These are phyloP conservation scores for Kodamaea sp. DNA, from an alignment of 1,139 yeast species.

Conservation along the genomic window DNA sequence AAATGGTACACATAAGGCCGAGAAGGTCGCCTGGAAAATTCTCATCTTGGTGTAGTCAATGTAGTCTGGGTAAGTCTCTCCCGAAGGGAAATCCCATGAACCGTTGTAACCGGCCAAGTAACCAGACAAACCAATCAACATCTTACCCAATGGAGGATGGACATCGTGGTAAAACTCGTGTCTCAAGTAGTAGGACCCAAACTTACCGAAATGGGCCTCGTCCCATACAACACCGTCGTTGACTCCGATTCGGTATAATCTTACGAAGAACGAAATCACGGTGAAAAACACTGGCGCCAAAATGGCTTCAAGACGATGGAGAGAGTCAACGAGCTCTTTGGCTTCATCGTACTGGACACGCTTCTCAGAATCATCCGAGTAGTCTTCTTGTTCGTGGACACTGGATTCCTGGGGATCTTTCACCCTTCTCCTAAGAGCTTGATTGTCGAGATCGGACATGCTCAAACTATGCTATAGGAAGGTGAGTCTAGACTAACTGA, in stretches of 20 bases:
- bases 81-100: slow-evolving; percentile 91
- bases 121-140: slow-evolving; percentile 95
- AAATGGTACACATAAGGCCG: slow-evolving; percentile 86
- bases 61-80: slow-evolving; percentile 80
- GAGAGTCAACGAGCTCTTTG: slow-evolving; percentile 33
- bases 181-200: slow-evolving; percentile 89
- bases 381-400: slow-evolving; percentile 5
- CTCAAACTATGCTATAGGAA: too few species aligned
- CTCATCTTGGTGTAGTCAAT: slow-evolving; percentile 91
- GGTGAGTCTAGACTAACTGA: too few species aligned
- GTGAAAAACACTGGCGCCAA: slow-evolving; percentile 53
- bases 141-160: slow-evolving; percentile 97
- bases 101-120: slow-evolving; percentile 95
- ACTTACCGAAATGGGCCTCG: slow-evolving; percentile 84
- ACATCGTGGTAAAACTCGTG: slow-evolving; percentile 97
- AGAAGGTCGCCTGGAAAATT: slow-evolving; percentile 86
- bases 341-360: slow-evolving; percentile 31
- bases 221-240: slow-evolving; percentile 62
- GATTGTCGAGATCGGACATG: too few species aligned
- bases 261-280: slow-evolving; percentile 46
- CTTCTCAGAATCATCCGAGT: slow-evolving; percentile 21
- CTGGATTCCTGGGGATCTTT: slow-evolving; percentile 10
- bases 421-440: slow-evolving; percentile 23
- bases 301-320: slow-evolving; percentile 34
- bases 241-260: slow-evolving; percentile 54